Conservation (phyloP, 2,329 filamentous ascomycete genomes). For the Dendrostoma leiphaemia region DNA sequence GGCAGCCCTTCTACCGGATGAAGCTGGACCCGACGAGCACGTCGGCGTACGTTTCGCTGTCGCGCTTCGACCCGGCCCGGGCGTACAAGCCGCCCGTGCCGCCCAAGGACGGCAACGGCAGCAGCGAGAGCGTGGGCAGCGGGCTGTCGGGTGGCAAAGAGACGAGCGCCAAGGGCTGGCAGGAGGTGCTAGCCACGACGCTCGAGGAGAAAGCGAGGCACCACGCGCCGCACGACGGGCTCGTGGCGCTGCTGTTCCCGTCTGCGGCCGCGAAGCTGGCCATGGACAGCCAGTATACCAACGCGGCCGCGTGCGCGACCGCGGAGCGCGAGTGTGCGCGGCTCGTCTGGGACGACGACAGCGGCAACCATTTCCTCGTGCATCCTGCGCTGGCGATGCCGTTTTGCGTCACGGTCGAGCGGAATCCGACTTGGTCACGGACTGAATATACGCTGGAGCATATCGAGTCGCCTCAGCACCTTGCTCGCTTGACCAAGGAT, state of each 20-base stretch:
- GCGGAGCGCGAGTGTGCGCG: slow-evolving; percentile 69
- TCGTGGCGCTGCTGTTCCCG: slow-evolving; percentile 69
- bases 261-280: slow-evolving; percentile 62
- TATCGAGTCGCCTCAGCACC: slow-evolving; percentile 57
- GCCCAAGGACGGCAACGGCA: slow-evolving; percentile 10
- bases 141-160: slow-evolving; percentile 28
- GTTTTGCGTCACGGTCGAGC: slow-evolving; percentile 59
- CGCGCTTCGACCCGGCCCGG: slow-evolving; percentile 59
- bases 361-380: slow-evolving; percentile 57
- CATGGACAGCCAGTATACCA: slow-evolving; percentile 53
- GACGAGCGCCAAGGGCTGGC: slow-evolving; percentile 47
- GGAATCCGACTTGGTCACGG: slow-evolving; percentile 57
- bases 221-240: slow-evolving; percentile 57
- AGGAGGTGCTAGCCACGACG: slow-evolving; percentile 56
- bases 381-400: slow-evolving; percentile 63
- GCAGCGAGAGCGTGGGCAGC: slow-evolving; percentile 22
- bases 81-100: slow-evolving; percentile 45
- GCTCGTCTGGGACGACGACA: slow-evolving; percentile 69
- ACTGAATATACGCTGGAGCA: slow-evolving; percentile 66
- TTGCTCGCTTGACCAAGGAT: slow-evolving; percentile 60
- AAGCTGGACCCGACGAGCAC: slow-evolving; percentile 62
- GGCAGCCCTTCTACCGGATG: slow-evolving; percentile 66
- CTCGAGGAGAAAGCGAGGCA: slow-evolving; percentile 54
- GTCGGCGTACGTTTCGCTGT: slow-evolving; percentile 59
- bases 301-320: slow-evolving; percentile 57